Base-by-base conservation (phyloP, 2,329 filamentous ascomycete species). In the Colletotrichum echinochloae region DNA sequence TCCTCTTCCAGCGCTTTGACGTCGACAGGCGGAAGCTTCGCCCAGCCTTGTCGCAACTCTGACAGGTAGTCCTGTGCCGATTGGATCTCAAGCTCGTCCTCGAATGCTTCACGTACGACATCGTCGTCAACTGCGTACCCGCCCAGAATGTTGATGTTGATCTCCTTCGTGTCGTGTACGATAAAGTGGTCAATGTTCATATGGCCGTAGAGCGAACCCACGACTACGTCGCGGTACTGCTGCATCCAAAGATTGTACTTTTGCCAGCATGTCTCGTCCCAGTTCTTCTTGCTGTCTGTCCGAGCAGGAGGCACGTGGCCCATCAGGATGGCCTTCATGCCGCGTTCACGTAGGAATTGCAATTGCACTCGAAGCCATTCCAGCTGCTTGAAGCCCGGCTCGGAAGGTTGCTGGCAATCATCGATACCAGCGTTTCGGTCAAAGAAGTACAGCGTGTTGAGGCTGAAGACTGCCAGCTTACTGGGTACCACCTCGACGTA, bases 161-260 rank as follows among this genome's bases (percentile, higher is more conserved):
- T 86, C 0, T 97, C 88, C 49, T 92, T 86, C 67, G 90, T 93
- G 78, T 98, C 95, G 76, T 97, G 94, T 20, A 99, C 83, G 77
- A 98, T 88, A 81, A 99, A 99, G 80, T 99, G 96, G 76, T 99
- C 96, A 74, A 98, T 93, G 77, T 99, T 99, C 96, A 99, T 98
- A 79, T 99, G 96, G 1, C 95, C 96, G 77, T 92, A 99, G 7
- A 97, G 78, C 33, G 90, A 90, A 16, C 89, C 90, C 26, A 95
- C 87, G 26, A 99, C 87, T 46, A 99, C 91, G 79, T 99, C 96
- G 41, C 96, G 92, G 80, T 94, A 99, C 79, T 97, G 94, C 74
- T 90, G 88, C 76, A 95, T 83, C 94, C 95, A 98, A 5, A 98
- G 83, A 0, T 94, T 92, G 81, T 97, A 99, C 79, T 97, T 98